Base-by-base conservation (phyloP, 176 grass and related monocot species). In the Saccharum officinarum region DNA sequence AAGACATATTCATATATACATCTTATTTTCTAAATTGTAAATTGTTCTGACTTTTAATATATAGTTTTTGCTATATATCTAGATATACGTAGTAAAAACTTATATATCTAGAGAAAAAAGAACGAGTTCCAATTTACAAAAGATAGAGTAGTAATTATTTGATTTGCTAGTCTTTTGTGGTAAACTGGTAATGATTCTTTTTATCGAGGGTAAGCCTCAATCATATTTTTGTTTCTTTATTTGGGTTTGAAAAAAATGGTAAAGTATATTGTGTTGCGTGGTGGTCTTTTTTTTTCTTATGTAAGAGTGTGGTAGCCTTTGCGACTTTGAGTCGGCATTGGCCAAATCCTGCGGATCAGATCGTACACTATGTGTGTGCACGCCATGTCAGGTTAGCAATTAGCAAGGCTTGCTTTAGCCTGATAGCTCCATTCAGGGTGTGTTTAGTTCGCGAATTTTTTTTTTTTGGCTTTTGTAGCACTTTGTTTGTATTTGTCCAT, bases 371-470 rank as follows among this genome's bases (percentile, higher is more conserved):
- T 33, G 16, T 20, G 40, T 10, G 63, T 71, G 28, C 41, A 30
- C 40, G 17, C 49, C 74, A 36, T 70, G 30, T 78, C 74, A 85
- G 7, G 10, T 77, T 68, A 40, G 36, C 36, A 68, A 54, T 55
- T n/a, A 61, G 23, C 36, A 82, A 14, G 12, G 16, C 25, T 25
- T 71, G 15, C 71, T 78, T 90, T 86, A 69, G 50, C 2, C 20
- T 86, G 78, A 82, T 64, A 41, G 70, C 77, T 76, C 70, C 62
- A 8, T 80, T 69, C 60, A n/a, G n/a, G n/a, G n/a, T n/a, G n/a
- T n/a, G n/a, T n/a, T n/a, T n/a, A n/a, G n/a, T n/a, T n/a, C n/a
- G n/a, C n/a, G n/a, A n/a, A n/a, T n/a, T n/a, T n/a, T n/a, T n/a
- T n/a, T n/a, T n/a, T n/a, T n/a, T n/a, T n/a, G n/a, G n/a, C n/a